phyloP scores from a whole-genome alignment of 257 asterid species.

The Solanum rostratum region DNA sequence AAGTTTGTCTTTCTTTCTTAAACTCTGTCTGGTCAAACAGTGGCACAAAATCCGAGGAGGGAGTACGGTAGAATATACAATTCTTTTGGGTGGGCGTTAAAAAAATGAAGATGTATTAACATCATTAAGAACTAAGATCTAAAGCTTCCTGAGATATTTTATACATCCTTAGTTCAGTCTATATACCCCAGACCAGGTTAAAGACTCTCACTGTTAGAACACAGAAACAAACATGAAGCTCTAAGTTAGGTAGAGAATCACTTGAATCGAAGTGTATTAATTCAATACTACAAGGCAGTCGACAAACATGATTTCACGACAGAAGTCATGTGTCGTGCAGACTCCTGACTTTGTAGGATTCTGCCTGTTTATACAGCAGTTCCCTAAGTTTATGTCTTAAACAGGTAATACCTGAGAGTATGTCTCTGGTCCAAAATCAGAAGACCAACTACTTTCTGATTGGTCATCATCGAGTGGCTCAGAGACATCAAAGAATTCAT shows the following conservation, averaged over 20 bases:
- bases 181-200: neutral
- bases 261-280: neutral
- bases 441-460: slow-evolving; percentile 66
- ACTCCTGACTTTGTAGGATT: neutral
- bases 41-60: neutral
- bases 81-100: neutral
- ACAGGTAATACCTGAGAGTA: slow-evolving; percentile 52
- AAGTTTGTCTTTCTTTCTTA: neutral
- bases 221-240: neutral
- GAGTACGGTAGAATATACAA: neutral
- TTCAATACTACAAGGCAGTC: neutral
- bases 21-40: neutral
- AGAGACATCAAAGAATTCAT: slow-evolving; percentile 88
- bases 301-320: neutral
- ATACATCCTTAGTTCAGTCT: neutral
- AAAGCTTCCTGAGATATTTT: neutral
- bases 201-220: neutral
- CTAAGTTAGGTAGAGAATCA: neutral
- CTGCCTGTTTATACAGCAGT: neutral
- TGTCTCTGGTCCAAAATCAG: slow-evolving; percentile 53
- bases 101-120: neutral
- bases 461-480: slow-evolving; percentile 84
- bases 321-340: neutral
- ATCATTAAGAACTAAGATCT: neutral
- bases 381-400: neutral